phyloP scores from a whole-genome alignment of 2,329 filamentous ascomycete genomes.

The Trichoderma citrinoviride region DNA sequence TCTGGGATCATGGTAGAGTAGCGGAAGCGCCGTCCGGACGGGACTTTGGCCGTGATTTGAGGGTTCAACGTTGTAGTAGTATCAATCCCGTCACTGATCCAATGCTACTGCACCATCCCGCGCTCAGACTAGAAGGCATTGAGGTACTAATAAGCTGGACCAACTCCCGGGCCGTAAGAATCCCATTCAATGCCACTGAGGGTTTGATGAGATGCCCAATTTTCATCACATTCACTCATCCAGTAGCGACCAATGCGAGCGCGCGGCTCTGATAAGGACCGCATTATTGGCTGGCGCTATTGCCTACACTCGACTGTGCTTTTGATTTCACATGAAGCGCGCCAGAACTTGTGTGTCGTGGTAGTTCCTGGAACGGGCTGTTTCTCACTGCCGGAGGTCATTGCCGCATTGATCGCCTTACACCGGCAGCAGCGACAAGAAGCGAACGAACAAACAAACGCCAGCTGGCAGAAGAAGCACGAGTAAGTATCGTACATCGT shows the following conservation, averaged over 20 bases:
- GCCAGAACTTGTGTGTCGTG: too few species aligned
- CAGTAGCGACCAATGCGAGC: background rate
- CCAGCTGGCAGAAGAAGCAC: background rate
- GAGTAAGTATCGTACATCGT: background rate
- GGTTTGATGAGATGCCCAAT: too few species aligned
- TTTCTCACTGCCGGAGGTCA: conserved; percentile 6
- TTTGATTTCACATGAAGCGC: background rate
- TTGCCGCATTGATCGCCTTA: conserved; percentile 14
- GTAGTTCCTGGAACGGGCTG: conserved; percentile 5
- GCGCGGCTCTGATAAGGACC: background rate
- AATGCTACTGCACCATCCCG: background rate
- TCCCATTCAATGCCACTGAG: too few species aligned
- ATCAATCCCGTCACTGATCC: background rate
- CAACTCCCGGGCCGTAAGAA: too few species aligned
- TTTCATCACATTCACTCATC: too few species aligned
- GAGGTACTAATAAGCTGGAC: too few species aligned
- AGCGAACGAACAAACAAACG: background rate
- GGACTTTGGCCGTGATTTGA: background rate
- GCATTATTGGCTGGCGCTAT: background rate
- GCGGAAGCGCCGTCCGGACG: conserved; percentile 1
- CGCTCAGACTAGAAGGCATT: too few species aligned
- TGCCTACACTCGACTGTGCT: too few species aligned
- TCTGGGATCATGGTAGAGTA: background rate
- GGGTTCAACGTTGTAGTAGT: background rate
- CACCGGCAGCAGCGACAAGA: background rate